Evolutionary conservation across 805 yeast genomes (phyloP).

Genomic region (Metschnikowia cubensis): DNA sequence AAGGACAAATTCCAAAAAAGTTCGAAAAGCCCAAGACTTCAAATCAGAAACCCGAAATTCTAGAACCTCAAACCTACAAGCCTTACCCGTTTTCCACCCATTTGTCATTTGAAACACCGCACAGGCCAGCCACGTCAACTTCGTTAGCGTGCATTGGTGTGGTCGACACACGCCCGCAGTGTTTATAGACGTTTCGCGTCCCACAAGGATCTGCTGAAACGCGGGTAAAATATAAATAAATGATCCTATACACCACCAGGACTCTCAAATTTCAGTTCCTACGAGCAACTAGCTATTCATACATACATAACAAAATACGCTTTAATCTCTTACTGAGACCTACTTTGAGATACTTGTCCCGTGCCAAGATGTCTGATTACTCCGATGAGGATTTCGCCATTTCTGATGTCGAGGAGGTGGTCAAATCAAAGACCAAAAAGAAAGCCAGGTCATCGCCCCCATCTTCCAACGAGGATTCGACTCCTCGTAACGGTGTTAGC

Average conservation of each 20-base stretch:
- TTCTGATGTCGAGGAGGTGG: conserved; percentile 11
- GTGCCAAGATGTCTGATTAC: conserved; percentile 11
- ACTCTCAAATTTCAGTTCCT: not conserved
- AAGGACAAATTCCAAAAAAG: no score
- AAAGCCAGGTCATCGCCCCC: conserved; percentile 15
- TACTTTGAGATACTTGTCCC: not conserved
- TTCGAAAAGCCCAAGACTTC: no score
- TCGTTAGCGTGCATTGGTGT: not conserved
- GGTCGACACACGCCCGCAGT: not conserved
- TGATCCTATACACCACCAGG: not conserved
- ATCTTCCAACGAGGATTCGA: conserved; percentile 12
- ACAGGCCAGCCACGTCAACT: no score
- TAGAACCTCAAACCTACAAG: no score
- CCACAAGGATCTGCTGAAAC: not conserved
- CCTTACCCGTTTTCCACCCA: no score
- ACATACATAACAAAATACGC: not conserved
- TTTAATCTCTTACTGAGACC: not conserved
- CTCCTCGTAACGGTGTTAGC: conserved; percentile 17
- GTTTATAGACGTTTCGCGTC: conserved; percentile 2
- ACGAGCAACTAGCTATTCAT: not conserved
- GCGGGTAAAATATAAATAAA: conserved; percentile 2
- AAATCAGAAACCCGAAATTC: no score
- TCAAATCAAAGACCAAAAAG: conserved; percentile 7
- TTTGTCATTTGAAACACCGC: no score
- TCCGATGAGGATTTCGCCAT: conserved; percentile 10